Percentiles rank a stretch among this genome's conserved stretches.
These are phyloP conservation scores for Withania somnifera DNA, from an alignment of 305 asterid species.

Conservation along the genomic window DNA sequence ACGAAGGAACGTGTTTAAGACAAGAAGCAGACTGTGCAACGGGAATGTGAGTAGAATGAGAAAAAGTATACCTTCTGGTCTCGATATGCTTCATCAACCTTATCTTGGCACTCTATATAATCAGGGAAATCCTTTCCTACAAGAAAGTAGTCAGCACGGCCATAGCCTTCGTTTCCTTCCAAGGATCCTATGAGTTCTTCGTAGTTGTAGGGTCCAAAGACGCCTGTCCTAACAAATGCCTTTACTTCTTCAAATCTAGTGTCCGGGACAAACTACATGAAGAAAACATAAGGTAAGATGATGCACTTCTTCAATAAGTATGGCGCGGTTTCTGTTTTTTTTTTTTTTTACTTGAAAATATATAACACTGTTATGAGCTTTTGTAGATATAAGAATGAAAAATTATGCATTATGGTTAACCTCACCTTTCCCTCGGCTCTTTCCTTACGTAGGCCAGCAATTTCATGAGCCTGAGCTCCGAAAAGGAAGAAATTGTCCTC, in stretches of 20 bases:
- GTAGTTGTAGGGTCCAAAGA: constrained; percentile 40
- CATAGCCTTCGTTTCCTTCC: constrained; percentile 66
- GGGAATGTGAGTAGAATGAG: neutral
- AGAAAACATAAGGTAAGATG: neutral
- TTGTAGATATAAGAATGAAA: neutral
- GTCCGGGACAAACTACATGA: constrained; percentile 41
- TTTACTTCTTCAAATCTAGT: constrained; percentile 63
- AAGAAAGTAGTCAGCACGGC: constrained; percentile 63
- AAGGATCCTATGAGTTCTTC: constrained; percentile 47
- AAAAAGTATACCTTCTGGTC: constrained; percentile 31
- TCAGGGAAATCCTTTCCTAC: constrained; percentile 61
- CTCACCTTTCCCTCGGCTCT: constrained; percentile 60
- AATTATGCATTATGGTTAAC: neutral
- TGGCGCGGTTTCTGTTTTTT: neutral
- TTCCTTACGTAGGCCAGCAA: constrained; percentile 45
- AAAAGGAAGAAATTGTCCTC: constrained; percentile 52
- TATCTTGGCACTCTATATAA: constrained; percentile 55
- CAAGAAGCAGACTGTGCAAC: neutral
- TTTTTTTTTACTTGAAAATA: neutral
- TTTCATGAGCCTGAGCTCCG: constrained; percentile 52
- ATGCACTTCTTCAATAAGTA: neutral
- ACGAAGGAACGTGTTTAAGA: neutral
- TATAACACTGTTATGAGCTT: neutral
- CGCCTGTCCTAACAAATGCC: constrained; percentile 37
- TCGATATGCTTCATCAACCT: constrained; percentile 50